Evolutionary conservation across 2,329 filamentous ascomycete genomes (phyloP).

Genomic region (Neofusicoccum kwambonambiense): DNA sequence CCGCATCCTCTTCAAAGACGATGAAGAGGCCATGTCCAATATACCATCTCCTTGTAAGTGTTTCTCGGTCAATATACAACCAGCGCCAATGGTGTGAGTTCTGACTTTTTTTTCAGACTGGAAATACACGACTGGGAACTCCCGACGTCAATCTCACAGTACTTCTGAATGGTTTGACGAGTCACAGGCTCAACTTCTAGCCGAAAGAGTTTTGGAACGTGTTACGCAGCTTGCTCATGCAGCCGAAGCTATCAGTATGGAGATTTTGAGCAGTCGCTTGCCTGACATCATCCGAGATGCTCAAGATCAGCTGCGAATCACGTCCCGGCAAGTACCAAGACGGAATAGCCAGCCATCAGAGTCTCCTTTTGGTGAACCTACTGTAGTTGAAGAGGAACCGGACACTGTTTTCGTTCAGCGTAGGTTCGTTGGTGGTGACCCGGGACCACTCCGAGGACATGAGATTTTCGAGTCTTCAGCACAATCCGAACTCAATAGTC

Average conservation of each 20-base stretch:
- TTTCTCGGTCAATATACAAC: neutral
- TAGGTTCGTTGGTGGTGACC: neutral
- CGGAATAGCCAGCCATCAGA: neutral
- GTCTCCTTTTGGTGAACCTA: too few species aligned
- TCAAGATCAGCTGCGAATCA: neutral
- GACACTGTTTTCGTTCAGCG: too few species aligned
- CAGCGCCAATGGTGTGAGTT: neutral
- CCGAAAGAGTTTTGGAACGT: neutral
- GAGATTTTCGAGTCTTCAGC: neutral
- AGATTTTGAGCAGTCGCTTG: neutral
- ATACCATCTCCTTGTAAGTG: neutral
- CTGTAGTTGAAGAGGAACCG: too few species aligned
- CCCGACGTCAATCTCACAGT: neutral
- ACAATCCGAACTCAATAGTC: neutral
- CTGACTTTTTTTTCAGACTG: neutral
- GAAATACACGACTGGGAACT: neutral
- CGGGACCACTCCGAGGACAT: neutral
- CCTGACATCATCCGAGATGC: neutral
- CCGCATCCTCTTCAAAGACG: neutral
- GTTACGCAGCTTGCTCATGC: neutral
- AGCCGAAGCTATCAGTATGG: neutral
- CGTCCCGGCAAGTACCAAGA: neutral
- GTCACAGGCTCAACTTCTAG: neutral
- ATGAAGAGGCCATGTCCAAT: neutral
- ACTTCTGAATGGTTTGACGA: neutral